Conservation (phyloP, 2,329 filamentous ascomycete species). For the Ophiosphaerella korrae region DNA sequence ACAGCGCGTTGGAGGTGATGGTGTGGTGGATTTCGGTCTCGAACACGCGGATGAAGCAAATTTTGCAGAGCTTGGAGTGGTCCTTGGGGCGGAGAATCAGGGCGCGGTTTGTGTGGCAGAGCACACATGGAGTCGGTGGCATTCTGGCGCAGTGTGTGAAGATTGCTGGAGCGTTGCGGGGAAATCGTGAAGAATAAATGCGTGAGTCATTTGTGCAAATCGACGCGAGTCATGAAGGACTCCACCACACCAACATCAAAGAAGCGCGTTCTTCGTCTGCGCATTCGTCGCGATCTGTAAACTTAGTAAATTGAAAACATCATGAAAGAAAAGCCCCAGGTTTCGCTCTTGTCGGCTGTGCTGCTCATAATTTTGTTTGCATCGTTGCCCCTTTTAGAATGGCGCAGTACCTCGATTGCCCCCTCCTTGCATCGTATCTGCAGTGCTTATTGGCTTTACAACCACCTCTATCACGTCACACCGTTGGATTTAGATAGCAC, state of each 20-base stretch:
- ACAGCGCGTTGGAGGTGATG: slow-evolving; percentile 80
- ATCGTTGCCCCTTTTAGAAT: too few relatives aligned
- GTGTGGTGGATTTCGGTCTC: slow-evolving; percentile 95
- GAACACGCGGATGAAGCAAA: slow-evolving; percentile 85
- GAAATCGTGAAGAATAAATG: background rate
- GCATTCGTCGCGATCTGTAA: too few relatives aligned
- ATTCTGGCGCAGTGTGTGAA: slow-evolving; percentile 54
- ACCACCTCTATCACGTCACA: too few relatives aligned
- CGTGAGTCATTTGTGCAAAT: slow-evolving; percentile 3
- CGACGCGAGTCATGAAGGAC: background rate
- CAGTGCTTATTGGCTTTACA: background rate
- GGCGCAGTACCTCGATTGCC: too few relatives aligned
- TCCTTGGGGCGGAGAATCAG: slow-evolving; percentile 95
- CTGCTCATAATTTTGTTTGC: too few relatives aligned
- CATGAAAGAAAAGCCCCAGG: too few relatives aligned
- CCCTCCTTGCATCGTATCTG: background rate
- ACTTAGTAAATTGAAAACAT: too few relatives aligned
- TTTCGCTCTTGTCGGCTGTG: too few relatives aligned
- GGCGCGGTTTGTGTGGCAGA: slow-evolving; percentile 77
- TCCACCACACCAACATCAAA: background rate
- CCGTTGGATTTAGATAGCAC: too few relatives aligned
- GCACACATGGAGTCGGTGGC: slow-evolving; percentile 76
- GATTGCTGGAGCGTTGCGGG: slow-evolving; percentile 5
- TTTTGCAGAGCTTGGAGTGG: slow-evolving; percentile 87
- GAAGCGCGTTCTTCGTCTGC: too few relatives aligned